Evolutionary conservation across 1,284 basidiomycete genomes (phyloP), one percentile per base, ranked within the genome.

Genomic region (Agroathelia rolfsii): DNA sequence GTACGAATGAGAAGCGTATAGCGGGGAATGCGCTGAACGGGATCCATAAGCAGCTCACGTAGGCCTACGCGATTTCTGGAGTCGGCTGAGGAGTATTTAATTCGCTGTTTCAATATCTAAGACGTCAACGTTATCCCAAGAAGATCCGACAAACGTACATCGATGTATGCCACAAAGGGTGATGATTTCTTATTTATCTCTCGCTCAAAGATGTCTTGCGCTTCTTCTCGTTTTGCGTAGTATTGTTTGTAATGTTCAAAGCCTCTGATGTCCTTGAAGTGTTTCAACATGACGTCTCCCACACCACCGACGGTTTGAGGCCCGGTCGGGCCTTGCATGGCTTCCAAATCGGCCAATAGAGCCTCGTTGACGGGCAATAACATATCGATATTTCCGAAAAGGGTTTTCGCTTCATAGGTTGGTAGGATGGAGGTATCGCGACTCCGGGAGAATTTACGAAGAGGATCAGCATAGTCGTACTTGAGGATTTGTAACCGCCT

Each of bases 11-110:
- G 69, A 15, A 99, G 67, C 2, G 89, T 95, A 58, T 98, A 98
- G 36, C 94, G 71, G 1, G 95, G 93, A 42, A 98, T 89, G 17
- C 95, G 80, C 55, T 99, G 95, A n/a, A 97, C 88, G n/a, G 95
- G 95, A 50, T 98, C 95, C 76, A 97, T 96, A 25, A 99, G 67
- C 25, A 99, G 73, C 55, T 98, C 94, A 13, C 89, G 76, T 24
- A 99, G 66, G 9, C 94, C 92, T 30, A 93, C 74, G 38, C 84
- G 78, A 50, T 92, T 94, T 42, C 71, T 76, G 22, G 77, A 64
- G 37, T 90, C 90, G 9, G 79, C 70, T 3, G 78, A 77, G 41
- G 85, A 78, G 50, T 93, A 90, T 63, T 95, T 94, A 44, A 88
- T 85, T 34, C 80, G 77, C 87, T 92, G 45, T 13, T 39, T 30